These are phyloP conservation scores for Rubroboletus pulcherrimus DNA, from an alignment of 768 basidiomycete genomes.

Conservation along the genomic window DNA sequence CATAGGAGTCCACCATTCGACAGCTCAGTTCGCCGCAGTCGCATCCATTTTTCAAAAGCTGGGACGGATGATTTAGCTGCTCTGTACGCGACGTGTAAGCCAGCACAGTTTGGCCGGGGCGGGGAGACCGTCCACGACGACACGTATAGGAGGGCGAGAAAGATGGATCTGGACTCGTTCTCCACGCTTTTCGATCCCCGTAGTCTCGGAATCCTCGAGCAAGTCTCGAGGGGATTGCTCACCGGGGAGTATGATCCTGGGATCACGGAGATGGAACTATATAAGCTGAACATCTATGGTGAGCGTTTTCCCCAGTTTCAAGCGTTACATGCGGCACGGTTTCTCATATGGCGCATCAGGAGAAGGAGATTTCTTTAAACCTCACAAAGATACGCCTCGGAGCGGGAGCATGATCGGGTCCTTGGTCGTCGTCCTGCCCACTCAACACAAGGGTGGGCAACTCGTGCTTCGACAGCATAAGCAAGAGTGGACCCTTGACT, in stretches of 20 bases:
- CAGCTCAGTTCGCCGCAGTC: background rate
- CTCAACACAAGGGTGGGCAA: conserved; percentile 12
- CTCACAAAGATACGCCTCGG: conserved; percentile 34
- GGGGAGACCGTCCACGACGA: background rate
- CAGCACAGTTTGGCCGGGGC: background rate
- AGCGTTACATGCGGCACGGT: background rate
- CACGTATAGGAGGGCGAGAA: conserved; percentile 39
- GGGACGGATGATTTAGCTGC: background rate
- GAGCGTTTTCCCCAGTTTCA: background rate
- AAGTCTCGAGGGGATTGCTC: background rate
- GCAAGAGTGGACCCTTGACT: conserved; percentile 38
- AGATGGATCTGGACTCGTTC: conserved; percentile 38
- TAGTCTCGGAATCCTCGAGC: background rate
- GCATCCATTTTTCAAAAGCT: background rate
- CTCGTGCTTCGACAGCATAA: background rate
- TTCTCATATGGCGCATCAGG: background rate
- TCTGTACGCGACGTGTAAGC: background rate
- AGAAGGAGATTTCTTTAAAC: background rate
- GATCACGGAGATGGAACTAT: conserved; percentile 29
- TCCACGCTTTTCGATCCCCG: conserved; percentile 5
- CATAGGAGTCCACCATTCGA: background rate
- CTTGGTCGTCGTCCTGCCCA: conserved; percentile 48
- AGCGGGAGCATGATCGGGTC: conserved; percentile 46
- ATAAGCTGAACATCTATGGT: conserved; percentile 49
- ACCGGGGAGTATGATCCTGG: background rate